Percentiles rank a stretch among this genome's conserved stretches.
Evolutionary conservation across 305 asterid genomes (phyloP).

Genomic region (Solanum hybrid): DNA sequence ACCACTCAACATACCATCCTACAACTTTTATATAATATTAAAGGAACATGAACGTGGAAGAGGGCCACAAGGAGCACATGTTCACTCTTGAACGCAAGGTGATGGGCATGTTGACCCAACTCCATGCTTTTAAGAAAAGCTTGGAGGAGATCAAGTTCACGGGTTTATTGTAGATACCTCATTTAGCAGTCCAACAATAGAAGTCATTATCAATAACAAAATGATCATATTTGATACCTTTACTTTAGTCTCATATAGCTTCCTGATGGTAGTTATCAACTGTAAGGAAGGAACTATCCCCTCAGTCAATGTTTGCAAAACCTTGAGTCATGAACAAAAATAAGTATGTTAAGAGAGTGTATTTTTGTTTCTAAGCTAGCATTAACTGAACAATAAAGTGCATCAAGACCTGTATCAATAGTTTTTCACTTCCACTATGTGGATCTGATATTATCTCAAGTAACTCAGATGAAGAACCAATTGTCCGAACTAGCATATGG

Average conservation of each 20-base stretch:
- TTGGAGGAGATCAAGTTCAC: neutral
- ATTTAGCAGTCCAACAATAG: neutral
- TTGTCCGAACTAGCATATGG: slow-evolving; percentile 87
- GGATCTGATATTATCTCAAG: slow-evolving; percentile 73
- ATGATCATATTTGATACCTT: slow-evolving; percentile 42
- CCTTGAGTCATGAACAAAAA: slow-evolving; percentile 43
- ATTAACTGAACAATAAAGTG: slow-evolving; percentile 5
- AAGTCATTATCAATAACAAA: neutral
- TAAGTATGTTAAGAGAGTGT: slow-evolving; percentile 12
- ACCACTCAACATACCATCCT: neutral
- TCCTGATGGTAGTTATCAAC: slow-evolving; percentile 53
- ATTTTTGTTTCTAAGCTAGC: slow-evolving; percentile 5
- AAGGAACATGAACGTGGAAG: neutral
- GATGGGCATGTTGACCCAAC: neutral
- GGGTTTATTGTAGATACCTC: neutral
- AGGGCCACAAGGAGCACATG: neutral
- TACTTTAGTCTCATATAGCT: slow-evolving; percentile 61
- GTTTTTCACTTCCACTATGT: slow-evolving; percentile 80
- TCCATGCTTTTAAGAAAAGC: neutral
- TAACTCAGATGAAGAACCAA: slow-evolving; percentile 79
- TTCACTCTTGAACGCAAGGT: neutral
- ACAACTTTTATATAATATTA: neutral
- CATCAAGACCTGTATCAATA: slow-evolving; percentile 58
- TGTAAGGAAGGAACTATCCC: slow-evolving; percentile 78
- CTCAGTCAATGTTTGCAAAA: slow-evolving; percentile 82